Evolutionary conservation across 108 stramenopile species (phyloP), one percentile per base, ranked within the genome.

Genomic region (Nitzschia palea): DNA sequence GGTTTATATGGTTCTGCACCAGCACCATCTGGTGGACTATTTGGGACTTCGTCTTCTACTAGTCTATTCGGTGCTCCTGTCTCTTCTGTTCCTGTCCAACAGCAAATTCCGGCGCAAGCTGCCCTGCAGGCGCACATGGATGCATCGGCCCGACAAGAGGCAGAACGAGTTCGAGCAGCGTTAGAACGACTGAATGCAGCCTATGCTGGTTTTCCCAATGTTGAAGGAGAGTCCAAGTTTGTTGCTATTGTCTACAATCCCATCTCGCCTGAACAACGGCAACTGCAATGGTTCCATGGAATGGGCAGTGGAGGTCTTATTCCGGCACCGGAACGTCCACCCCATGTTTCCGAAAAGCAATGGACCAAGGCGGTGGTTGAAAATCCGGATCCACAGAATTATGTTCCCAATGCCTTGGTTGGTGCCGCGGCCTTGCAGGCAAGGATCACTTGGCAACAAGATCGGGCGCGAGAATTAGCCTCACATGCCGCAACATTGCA

Each of bases 291-390:
- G 70, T 33, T 74, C 30, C 62, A 68, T 23, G 70, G 79, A 31
- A 71, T 63, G 55, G 62, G 74, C 29, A 14, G 36, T 35, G 68
- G 59, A 47, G 71, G 65, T 37, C 67, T 4, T 22, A 72, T 57
- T 33, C 58, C 58, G 45, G 68, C 61, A 26, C 83, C 82, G 1
- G 86, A 84, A 20, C 71, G 73, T 34, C 91, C 91, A 20, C 71
- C 80, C 1, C 85, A 88, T 58, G 74, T 93, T 14, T 78, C 76
- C 36, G 63, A 77, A 27, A 58, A 70, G 23, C 73, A 79, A 42
- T 93, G 91, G 91, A 81, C 73, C 25, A 82, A 83, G 45, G 87
- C 88, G 5, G 71, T 87, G n/a, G 88, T 86, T n/a, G 68, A 82
- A 23, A 93, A 93, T 76, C 88, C 91, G 60, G 86, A 93, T 69